Base-by-base conservation (phyloP, 352 stramenopile genomes). In the Elongisporangium anandrum region DNA sequence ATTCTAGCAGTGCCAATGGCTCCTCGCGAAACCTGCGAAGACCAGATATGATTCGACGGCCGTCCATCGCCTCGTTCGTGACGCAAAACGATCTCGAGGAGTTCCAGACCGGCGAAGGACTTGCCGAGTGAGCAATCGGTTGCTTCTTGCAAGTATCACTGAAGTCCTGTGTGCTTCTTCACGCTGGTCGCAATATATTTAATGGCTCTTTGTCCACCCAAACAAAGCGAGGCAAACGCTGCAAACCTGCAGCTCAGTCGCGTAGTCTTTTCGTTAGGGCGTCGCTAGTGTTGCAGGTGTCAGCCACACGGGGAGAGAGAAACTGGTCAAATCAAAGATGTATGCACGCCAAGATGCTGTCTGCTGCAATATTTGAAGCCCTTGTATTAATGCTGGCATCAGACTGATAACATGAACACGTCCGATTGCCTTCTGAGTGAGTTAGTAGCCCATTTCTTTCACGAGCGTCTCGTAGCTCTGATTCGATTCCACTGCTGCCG, bases 381-480 rank as follows among this genome's bases (percentile, higher is more conserved):
- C 34, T 45, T 45, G 34, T 45, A 45, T 45, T 45, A 16, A 45
- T 45, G 34, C 34, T 45, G 34, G 13, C 13, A 17, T 4, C 34
- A 45, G 34, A 45, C 34, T 17, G 4, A 6, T 45, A 45, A 45
- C 26, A 38, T 38, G 7, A 9, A n/a, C 26, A 38, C 26, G 26
- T 38, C 26, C 26, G 26, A 38, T 12, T 38, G 26, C 26, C 7
- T 38, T 12, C 2, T 7, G 34, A 15, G 21, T 16, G 41, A 39
- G 19, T 68, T 79, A 92, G 70, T 90, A 92, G 3, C 79, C 79
- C 67, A 86, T 83, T 67, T 92, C 81, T 54, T 90, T 88, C 34
- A 93, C 81, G 13, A 93, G 69, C 4, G 71, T 68, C n/a, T 86
- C 65, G 63, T 93, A 93, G 51, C 69, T 64, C 50, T 34, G 23